phyloP scores from a whole-genome alignment of 805 yeast genomes.

The Brettanomyces anomalus region DNA sequence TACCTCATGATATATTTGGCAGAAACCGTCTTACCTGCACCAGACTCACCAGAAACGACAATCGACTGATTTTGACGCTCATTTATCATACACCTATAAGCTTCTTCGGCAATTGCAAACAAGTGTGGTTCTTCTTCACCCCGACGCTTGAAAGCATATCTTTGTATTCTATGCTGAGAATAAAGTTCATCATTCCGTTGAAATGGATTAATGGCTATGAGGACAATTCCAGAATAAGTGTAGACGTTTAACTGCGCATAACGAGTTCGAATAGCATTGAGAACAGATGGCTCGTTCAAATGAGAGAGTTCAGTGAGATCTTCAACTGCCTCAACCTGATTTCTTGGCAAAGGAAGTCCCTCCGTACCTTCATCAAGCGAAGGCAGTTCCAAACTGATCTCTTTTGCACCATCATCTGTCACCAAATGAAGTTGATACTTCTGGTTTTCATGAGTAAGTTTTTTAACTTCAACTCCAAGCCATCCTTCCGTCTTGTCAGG shows the following conservation, averaged over 20 bases:
- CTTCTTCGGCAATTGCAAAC: conserved; percentile 97
- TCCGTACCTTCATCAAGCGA: conserved; percentile 42
- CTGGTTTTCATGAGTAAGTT: conserved; percentile 30
- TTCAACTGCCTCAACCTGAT: conserved; percentile 90
- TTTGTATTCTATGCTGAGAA: conserved; percentile 87
- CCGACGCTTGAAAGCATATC: conserved; percentile 85
- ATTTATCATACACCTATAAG: conserved; percentile 87
- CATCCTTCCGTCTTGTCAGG: conserved; percentile 69
- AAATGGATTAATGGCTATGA: conserved; percentile 94
- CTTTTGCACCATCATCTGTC: conserved; percentile 40
- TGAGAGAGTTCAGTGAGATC: conserved; percentile 89
- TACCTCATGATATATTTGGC: conserved; percentile 97
- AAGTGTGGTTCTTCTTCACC: conserved; percentile 96
- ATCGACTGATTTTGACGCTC: conserved; percentile 86
- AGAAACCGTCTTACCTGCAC: conserved; percentile 97
- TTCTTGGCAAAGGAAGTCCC: conserved; percentile 71
- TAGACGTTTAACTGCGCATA: conserved; percentile 86
- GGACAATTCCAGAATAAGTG: conserved; percentile 93
- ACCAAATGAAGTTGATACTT: conserved; percentile 43
- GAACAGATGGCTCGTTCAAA: conserved; percentile 91
- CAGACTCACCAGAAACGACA: conserved; percentile 95
- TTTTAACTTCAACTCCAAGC: conserved; percentile 58
- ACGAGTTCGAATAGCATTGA: conserved; percentile 85
- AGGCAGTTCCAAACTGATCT: conserved; percentile 39
- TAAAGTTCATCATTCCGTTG: conserved; percentile 86